Evolutionary conservation across 495 filamentous ascomycete species (phyloP), one percentile per base, ranked within the genome.

Genomic region (Collariella sp.): DNA sequence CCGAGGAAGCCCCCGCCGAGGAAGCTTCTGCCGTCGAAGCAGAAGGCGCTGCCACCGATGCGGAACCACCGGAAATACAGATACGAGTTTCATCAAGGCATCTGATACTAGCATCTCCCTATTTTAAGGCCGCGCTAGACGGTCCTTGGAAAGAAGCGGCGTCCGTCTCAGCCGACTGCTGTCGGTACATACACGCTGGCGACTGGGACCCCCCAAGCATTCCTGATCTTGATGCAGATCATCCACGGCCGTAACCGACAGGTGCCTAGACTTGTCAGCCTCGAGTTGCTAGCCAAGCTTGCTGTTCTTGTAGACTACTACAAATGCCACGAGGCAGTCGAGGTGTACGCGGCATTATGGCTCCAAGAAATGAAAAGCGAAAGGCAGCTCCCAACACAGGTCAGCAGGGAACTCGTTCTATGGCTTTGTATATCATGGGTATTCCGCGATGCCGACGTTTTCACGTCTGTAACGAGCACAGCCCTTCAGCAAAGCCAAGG

Each of bases 251-350:
- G 43, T 46, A 31, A 46, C 16, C 13, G 43, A 34, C 24, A 46
- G 7, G 43, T 46, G 19, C 40, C 40, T 42, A 22, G 40, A 42
- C 19, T 42, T 7, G 11, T 78, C 9, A 56, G 41, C 13, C 57
- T 78, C 0, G 69, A 76, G 13, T 64, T 67, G 52, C 65, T 80
- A 13, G 69, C 70, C 15, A 70, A 76, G 50, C 57, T 81, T 38
- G 65, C 72, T 13, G 68, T 73, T 9, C 48, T 80, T 13, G 70
- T 75, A 6, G 74, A 80, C 54, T 76, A 76, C 49, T 77, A 79
- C 50, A 43, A 67, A 19, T 76, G 71, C 47, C 61, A 64, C 11
- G 70, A 75, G 11, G 63, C 56, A 2, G 41, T 76, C 0, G 35
- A 59, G 31, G 15, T 73, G 2, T 70, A 66, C 36, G 53, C 57